Base-by-base conservation (phyloP, 495 filamentous ascomycete species). In the Geopyxis carbonaria region DNA sequence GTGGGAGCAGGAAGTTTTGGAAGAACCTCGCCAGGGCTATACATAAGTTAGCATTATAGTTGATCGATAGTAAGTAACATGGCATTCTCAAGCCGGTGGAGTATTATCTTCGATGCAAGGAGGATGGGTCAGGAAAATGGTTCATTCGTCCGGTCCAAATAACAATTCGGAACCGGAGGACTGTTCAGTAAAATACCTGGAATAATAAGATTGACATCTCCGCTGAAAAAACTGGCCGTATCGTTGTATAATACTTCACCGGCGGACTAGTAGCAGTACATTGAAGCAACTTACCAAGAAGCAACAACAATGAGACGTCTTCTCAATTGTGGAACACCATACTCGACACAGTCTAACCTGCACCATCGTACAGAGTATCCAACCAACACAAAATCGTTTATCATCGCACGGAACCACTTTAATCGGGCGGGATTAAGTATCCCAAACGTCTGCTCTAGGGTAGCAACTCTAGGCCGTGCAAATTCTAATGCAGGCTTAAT, bases 371-470 rank as follows among this genome's bases (percentile, higher is more conserved):
- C 62, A 0, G 77, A 84, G 49, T 80, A 94, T 15, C 74, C 73
- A 10, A 65, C 52, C 1, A 65, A 57, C 2, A 75, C 69, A 32
- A 93, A 75, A 19, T 74, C 68, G 27, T 64, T 51, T 2, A 93
- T 59, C 2, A 93, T 50, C 0, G 64, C 59, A 19, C 69, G 61
- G 41, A 89, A 78, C 35, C 64, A 68, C 20, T 68, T 64, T 2
- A 69, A 56, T 1, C 64, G 48, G n/a, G n/a, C n/a, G n/a, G n/a
- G n/a, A 21, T 71, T 58, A 2, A 66, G 44, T 5, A 76, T 48
- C 0, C 83, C 85, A 31, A 68, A 73, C 0, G 87, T 92, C 44
- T 94, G 80, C 45, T 97, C 89, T 8, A 94, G 59, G 0, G 84
- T 97, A 2, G 80, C 70, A 0, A 92, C 43, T 0, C 84, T 65